A percentile compares a stretch with the other conserved stretches of the same genome.
phyloP scores from a whole-genome alignment of 2,329 filamentous ascomycete genomes.

The Clarireedia paspali region DNA sequence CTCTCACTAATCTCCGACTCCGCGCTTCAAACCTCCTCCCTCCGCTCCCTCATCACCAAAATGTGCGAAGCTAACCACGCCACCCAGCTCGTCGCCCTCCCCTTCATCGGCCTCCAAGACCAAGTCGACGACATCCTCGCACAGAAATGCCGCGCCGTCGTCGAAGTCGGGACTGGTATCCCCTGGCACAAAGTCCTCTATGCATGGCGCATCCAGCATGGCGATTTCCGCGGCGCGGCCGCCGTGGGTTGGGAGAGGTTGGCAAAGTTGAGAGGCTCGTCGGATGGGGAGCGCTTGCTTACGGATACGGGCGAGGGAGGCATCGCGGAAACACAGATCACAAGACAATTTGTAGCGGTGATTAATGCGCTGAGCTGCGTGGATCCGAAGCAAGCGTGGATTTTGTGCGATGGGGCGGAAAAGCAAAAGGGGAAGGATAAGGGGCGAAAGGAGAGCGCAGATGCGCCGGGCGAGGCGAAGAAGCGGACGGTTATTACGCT shows the following conservation, averaged over 20 bases:
- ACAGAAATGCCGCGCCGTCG: conserved; percentile 60
- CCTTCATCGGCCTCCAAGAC: conserved; percentile 69
- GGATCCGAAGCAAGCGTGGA: conserved; percentile 73
- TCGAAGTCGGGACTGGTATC: conserved; percentile 55
- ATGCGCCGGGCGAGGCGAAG: conserved; percentile 28
- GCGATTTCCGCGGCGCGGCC: conserved; percentile 77
- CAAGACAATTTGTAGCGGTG: conserved; percentile 76
- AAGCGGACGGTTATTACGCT: conserved; percentile 71
- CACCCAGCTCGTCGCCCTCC: conserved; percentile 63
- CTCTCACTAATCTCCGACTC: conserved; percentile 65
- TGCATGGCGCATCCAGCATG: conserved; percentile 78
- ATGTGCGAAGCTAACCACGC: conserved; percentile 63
- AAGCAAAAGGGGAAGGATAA: conserved; percentile 16
- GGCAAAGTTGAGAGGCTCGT: conserved; percentile 50
- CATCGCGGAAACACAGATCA: conserved; percentile 54
- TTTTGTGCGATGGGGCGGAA: conserved; percentile 47
- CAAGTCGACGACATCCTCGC: conserved; percentile 73
- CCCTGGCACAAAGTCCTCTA: conserved; percentile 88
- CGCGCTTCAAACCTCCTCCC: conserved; percentile 62
- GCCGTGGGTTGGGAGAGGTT: conserved; percentile 55
- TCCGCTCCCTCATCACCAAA: conserved; percentile 61
- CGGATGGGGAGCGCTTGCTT: conserved; percentile 49
- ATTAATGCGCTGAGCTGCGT: conserved; percentile 92
- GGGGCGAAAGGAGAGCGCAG: neutral
- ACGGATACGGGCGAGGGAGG: conserved; percentile 45